phyloP scores from a whole-genome alignment of 1,284 basidiomycete genomes.

The Pyrrhoderma noxium region DNA sequence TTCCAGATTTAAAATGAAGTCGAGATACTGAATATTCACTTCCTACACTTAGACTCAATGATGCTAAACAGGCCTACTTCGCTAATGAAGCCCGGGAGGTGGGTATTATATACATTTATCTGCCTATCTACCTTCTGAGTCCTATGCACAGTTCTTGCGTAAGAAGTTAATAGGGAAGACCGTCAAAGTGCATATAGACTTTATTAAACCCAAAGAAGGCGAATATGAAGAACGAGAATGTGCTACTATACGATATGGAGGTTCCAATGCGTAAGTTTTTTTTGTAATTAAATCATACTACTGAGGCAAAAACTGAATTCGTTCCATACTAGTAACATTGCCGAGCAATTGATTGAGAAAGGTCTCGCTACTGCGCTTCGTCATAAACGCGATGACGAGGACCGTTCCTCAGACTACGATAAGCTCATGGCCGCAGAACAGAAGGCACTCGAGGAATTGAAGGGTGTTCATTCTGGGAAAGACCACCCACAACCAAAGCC shows the following conservation, averaged over 20 bases:
- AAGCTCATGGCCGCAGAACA: slow-evolving; percentile 93
- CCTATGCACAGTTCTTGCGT: slow-evolving; percentile 58
- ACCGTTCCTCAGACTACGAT: slow-evolving; percentile 90
- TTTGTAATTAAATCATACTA: not conserved
- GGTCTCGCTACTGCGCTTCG: slow-evolving; percentile 87
- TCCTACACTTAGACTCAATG: slow-evolving; percentile 76
- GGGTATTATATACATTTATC: slow-evolving; percentile 8
- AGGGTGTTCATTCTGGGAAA: slow-evolving; percentile 91
- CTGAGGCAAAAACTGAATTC: not conserved
- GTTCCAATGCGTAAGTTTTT: slow-evolving; percentile 54
- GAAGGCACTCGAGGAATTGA: slow-evolving; percentile 74
- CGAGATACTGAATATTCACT: too few relatives aligned
- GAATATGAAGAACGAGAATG: slow-evolving; percentile 92
- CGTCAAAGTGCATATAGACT: slow-evolving; percentile 81
- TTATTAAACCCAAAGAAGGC: slow-evolving; percentile 86
- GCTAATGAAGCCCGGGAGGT: slow-evolving; percentile 84
- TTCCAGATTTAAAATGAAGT: too few relatives aligned
- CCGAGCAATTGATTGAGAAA: slow-evolving; percentile 89
- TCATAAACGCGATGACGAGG: slow-evolving; percentile 92
- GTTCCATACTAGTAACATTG: slow-evolving; percentile 60
- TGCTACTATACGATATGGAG: slow-evolving; percentile 81
- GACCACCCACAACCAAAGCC: slow-evolving; percentile 69
- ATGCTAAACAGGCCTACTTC: slow-evolving; percentile 84
- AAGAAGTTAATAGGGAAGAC: slow-evolving; percentile 88
- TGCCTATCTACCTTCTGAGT: not conserved